Base-by-base conservation (phyloP, 129 eudicot species). In the Mikania micrantha region DNA sequence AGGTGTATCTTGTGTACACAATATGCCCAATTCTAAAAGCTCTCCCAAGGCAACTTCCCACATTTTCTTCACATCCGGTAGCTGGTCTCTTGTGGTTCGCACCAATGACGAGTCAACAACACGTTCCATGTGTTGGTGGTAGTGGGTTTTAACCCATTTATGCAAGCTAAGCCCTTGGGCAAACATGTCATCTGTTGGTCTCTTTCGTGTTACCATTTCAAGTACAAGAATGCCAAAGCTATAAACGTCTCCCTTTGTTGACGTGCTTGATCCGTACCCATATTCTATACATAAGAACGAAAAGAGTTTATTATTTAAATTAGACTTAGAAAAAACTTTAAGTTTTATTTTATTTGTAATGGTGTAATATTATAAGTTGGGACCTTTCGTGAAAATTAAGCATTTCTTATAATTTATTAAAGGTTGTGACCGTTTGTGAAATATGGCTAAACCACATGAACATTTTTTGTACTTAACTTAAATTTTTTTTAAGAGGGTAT, bases 131-230 rank as follows among this genome's bases (percentile, higher is more conserved):
- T 50, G 58, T 27, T 47, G 73, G 48, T 76, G 85, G 60, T 82
- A 82, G 34, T 75, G 74, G 48, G 53, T 76, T 69, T 76, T 79
- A 71, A 75, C 88, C 68, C 79, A 85, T 62, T 27, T 70, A 47
- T 79, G 87, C 52, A 85, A 75, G 81, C 72, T 82, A 56, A 79
- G 77, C 31, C 82, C 87, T 47, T 76, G 83, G 0, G 34, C 25
- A 45, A 85, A 82, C 77, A 82, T 76, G 56, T 76, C 77, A 25
- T 82, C 85, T 10, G 87, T 82, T 24, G 91, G 85, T 52, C 81
- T 76, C 76, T 77, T 85, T 67, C 91, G 27, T 12, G 87, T 82
- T 50, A 85, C 79, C 77, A 77, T 79, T 77, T 85, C 91, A n/a
- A 85, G 80, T 19, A 85, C 85, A 16, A 85, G 66, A 49, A 85